Evolutionary conservation across 306 rosid genomes (phyloP), one percentile per base, ranked within the genome.

Genomic region (Dryas alaskensis): DNA sequence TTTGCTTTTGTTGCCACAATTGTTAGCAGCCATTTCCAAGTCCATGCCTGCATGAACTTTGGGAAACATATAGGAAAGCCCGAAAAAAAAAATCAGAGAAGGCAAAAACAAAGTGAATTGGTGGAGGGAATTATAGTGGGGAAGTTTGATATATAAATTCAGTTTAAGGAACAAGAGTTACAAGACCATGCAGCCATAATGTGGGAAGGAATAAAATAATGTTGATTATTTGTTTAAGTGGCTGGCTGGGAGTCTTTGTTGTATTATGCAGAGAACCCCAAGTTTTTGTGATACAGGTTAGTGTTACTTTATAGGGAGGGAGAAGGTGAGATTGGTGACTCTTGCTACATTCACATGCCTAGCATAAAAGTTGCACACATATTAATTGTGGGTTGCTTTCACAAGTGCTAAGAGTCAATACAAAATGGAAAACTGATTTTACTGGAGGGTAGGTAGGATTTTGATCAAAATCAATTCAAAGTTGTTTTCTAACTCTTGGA

Each of bases 21-120:
- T 77, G 47, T 57, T 86, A 76, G 78, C 79, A 47, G 63, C 78
- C 82, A 81, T 83, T 50, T 81, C 80, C 89, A 84, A 73, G 67
- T 87, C 90, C 77, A 78, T 69, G 9, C 89, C 88, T 65, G 86
- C 84, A 79, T 82, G 81, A 81, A 87, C 86, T 73, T 84, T 89
- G 53, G 83, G 83, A 48, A 86, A 76, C 89, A 87, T 91, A 76
- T 76, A 11, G 39, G 14, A 37, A 55, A 48, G n/a, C 9, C 31
- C 9, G 2, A 37, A 2, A 42, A 31, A 31, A 55, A 58, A 25
- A 67, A 10, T 12, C 3, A 39, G 10, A 42, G 42, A 25, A 10
- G 55, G 8, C 49, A 7, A 25, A 49, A 39, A 7, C 8, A 3
- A 37, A 25, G 64, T 52, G 48, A 19, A 49, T n/a, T 78, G 47